Evolutionary conservation across 2,329 filamentous ascomycete species (phyloP), one percentile per base, ranked within the genome.

Genomic region (Rutstroemia sp.): DNA sequence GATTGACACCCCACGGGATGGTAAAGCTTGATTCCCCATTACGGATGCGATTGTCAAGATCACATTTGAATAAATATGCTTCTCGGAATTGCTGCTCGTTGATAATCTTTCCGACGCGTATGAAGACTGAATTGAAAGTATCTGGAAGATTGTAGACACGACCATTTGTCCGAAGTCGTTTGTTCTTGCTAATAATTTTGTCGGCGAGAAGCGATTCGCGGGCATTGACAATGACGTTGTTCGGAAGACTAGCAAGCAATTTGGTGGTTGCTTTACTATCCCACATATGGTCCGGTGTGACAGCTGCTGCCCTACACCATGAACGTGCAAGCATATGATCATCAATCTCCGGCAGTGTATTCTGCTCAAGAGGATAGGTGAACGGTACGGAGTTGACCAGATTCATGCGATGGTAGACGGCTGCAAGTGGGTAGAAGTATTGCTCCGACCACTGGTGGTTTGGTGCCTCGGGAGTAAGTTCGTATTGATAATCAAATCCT

Each of bases 221-320:
- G 4, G 64, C 69, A 23, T 64, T 48, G 7, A 61, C 54, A 4
- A 65, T 47, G 7, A 60, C 36, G 16, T 25, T 17, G 19, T 30
- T 47, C 5, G 54, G 57, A 17, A 67, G 55, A 5, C 53, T 40
- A 8, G 40, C 51, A 10, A 85, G 76, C 59, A 77, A 79, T n/a
- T 72, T 67, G 47, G 75, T 75, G 44, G 83, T 76, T 16, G 73
- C 67, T 16, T 75, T 72, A 25, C 69, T 75, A 46, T 70, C 77
- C 65, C 75, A 87, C 60, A 70, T 73, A 21, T 73, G 70, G 23
- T 75, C 71, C 0, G 75, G 72, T 1, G 82, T 84, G 47, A 77
- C 75, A 57, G 80, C 83, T 2, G 83, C 72, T 1, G 82, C 79
- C 48, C 81, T 76, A 50, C 83, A 75, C 81, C 81, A 86, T 0